phyloP scores from a whole-genome alignment of 2,329 filamentous ascomycete genomes.

The Didymella lethalis region DNA sequence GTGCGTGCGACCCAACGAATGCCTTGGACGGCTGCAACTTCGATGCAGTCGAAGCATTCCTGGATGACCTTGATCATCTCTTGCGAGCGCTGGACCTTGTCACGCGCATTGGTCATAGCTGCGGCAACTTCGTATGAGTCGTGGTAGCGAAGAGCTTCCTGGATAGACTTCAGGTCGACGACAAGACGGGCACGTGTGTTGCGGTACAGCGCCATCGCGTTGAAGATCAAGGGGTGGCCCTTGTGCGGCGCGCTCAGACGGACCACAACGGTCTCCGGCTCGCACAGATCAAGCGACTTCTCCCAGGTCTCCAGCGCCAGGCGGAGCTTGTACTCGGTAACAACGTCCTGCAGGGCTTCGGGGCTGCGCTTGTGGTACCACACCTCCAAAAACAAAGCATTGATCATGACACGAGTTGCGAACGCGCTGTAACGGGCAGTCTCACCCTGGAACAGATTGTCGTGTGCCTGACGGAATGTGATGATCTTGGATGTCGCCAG shows the following conservation, averaged over 20 bases:
- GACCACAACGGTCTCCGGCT: conserved; percentile 87
- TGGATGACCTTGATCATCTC: conserved; percentile 99
- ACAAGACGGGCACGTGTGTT: conserved; percentile 92
- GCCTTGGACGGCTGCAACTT: conserved; percentile 91
- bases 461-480: conserved; percentile 92
- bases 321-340: conserved; percentile 96
- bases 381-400: conserved; percentile 95
- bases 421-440: conserved; percentile 92
- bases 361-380: conserved; percentile 99
- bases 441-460: conserved; percentile 94
- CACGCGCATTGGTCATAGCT: conserved; percentile 92
- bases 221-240: conserved; percentile 95
- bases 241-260: conserved; percentile 94
- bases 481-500: conserved; percentile 74
- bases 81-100: conserved; percentile 90
- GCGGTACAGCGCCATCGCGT: conserved; percentile 95
- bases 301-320: conserved; percentile 99
- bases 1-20: conserved; percentile 98
- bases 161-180: conserved; percentile 93
- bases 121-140: conserved; percentile 96
- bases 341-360: conserved; percentile 95
- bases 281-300: conserved; percentile 90
- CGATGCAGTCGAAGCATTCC: conserved; percentile 96
- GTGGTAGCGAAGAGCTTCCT: conserved; percentile 96
- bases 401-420: conserved; percentile 97